Evolutionary conservation across 2,329 filamentous ascomycete species (phyloP), one percentile per base, ranked within the genome.

Genomic region (Neofusicoccum ribis): DNA sequence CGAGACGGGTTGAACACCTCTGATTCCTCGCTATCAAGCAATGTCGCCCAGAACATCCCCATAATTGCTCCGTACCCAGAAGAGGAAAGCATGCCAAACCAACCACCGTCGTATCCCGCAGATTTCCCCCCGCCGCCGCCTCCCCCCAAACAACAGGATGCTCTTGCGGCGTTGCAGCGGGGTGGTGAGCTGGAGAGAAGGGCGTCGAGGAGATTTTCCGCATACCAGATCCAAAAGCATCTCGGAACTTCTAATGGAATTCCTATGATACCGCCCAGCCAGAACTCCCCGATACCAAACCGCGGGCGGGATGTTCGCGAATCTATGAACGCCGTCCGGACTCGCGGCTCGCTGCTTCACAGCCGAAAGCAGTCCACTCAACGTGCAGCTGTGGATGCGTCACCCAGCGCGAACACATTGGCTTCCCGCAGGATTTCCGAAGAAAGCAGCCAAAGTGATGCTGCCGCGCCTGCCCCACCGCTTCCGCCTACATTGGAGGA

Each of bases 201-300:
- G 74, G 95, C 95, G 0, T 99, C 95, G 14, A 86, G 94, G 70
- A 85, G 95, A 72, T 99, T 98, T 75, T 98, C 95, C 1, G 91
- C 93, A 62, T 99, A 98, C 75, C 95, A 99, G 74, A 96, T 99
- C 70, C 92, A 92, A 51, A 98, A 97, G 74, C 93, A 97, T 72
- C 83, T 98, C 1, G 94, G 94, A 11, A 86, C 88, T 15, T 89
- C 91, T 15, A 93, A 89, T 77, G 92, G 91, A 20, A 89, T 98
- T 15, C 92, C 93, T 6, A 91, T 96, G 73, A 86, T 98, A 20
- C 93, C 94, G 31, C 43, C 56, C 4, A 77, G 83, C 17, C 92
- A 96, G 74, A 92, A 89, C 67, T 89, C 90, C 3, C 92, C 91
- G 1, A 85, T 94, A 68, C 93, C 93, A 5, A 97, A 97, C 73